Percentiles rank a stretch among this genome's conserved stretches.
These are phyloP conservation scores for Psidium guajava DNA, from an alignment of 345 rosid genomes.

Conservation along the genomic window DNA sequence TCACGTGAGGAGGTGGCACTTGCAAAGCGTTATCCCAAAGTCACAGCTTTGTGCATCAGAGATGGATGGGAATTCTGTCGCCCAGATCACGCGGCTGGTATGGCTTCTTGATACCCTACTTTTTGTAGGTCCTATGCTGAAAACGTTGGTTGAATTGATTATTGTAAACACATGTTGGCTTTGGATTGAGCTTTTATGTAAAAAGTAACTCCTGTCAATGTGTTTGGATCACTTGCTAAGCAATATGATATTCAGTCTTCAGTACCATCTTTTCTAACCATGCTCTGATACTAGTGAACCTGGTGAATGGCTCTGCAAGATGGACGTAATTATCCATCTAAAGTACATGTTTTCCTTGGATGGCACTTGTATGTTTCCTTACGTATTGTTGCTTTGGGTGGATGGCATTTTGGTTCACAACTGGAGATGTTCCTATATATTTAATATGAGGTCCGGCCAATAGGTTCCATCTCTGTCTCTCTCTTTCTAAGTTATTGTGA, in stretches of 20 bases:
- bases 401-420: not conserved
- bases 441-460: not conserved
- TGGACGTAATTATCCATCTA: not conserved
- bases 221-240: not conserved
- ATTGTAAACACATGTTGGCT: not conserved
- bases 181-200: not conserved
- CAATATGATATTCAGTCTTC: not conserved
- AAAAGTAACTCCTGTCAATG: not conserved
- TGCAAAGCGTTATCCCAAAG: constrained; percentile 84
- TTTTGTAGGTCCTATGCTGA: not conserved
- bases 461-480: not conserved
- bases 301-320: not conserved
- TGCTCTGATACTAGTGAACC: not conserved
- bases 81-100: constrained; percentile 83
- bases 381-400: not conserved
- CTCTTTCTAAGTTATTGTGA: not conserved
- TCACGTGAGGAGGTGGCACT: constrained; percentile 73
- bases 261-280: not conserved
- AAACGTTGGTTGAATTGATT: not conserved
- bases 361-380: not conserved
- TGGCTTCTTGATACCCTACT: not conserved
- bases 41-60: constrained; percentile 76
- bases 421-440: not conserved
- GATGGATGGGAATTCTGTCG: constrained; percentile 96
- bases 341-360: not conserved